Evolutionary conservation across 192 early-diverging fungal species (phyloP).

Genomic region (Coemansia sp.): DNA sequence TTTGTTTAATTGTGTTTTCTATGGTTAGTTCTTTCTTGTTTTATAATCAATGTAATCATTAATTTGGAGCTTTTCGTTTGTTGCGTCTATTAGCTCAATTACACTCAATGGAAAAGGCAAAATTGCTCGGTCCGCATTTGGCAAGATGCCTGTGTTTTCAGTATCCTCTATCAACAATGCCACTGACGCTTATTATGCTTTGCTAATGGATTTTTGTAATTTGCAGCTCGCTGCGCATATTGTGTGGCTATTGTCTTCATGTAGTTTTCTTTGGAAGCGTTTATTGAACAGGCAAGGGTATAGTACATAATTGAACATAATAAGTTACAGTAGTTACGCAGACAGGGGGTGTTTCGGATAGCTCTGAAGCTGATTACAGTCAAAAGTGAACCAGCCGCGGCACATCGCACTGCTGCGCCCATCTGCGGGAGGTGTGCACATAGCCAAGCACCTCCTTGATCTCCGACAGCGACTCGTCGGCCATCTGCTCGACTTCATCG

Average conservation of each 20-base stretch:
- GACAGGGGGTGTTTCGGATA: not conserved
- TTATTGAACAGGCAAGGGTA: conserved; percentile 7
- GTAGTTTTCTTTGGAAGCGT: conserved; percentile 8
- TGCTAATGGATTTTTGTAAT: not conserved
- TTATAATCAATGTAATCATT: not conserved
- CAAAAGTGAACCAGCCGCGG: conserved; percentile 48
- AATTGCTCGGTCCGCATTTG: too few relatives aligned
- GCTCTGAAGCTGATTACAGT: not conserved
- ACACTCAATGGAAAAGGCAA: too few relatives aligned
- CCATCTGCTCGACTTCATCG: conserved; percentile 7
- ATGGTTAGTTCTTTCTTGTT: not conserved
- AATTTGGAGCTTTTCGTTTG: not conserved
- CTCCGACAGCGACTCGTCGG: conserved; percentile 17
- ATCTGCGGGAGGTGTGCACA: conserved; percentile 24
- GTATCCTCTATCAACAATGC: not conserved
- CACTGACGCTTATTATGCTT: too few relatives aligned
- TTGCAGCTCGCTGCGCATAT: not conserved
- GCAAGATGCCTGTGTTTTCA: not conserved
- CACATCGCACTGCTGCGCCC: conserved; percentile 22
- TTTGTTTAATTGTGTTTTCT: not conserved
- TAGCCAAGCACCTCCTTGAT: conserved; percentile 46
- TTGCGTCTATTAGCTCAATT: not conserved
- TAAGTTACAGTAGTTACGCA: conserved; percentile 1
- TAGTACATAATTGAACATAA: conserved; percentile 9
- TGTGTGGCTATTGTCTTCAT: too few relatives aligned